phyloP scores from a whole-genome alignment of 2,329 filamentous ascomycete species.

The Aspergillus brunneoviolaceus region DNA sequence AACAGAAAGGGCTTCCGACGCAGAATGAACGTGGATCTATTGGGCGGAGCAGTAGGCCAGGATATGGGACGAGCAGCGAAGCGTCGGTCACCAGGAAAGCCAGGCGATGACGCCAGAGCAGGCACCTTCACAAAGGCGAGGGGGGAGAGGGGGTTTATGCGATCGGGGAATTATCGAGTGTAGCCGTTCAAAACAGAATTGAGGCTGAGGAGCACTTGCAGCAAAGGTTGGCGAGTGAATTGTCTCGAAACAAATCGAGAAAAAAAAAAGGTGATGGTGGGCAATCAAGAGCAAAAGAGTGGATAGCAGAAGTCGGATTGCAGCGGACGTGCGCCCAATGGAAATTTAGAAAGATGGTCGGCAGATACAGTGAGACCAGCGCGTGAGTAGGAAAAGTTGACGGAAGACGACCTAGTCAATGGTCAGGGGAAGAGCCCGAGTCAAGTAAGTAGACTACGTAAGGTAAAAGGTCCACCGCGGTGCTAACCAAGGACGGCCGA shows the following conservation, averaged over 20 bases:
- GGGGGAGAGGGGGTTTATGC: not conserved
- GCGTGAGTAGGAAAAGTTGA: conserved; percentile 2
- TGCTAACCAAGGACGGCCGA: not conserved
- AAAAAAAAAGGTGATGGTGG: conserved; percentile 3
- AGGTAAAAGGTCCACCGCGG: not conserved
- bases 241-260: not conserved
- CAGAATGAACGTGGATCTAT: not conserved
- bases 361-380: not conserved
- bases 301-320: not conserved
- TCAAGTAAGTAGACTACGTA: not conserved
- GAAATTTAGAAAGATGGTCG: not conserved
- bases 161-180: conserved; percentile 2
- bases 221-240: conserved; percentile 1
- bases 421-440: conserved; percentile 14
- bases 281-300: conserved; percentile 1
- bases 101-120: not conserved
- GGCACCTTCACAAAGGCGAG: not conserved
- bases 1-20: not conserved
- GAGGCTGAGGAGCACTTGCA: not conserved
- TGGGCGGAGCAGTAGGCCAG: not conserved
- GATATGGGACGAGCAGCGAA: not conserved
- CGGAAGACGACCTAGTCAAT: conserved; percentile 6
- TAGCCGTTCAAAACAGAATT: conserved; percentile 9
- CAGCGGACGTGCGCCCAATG: not conserved
- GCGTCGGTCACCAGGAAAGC: not conserved